phyloP scores from a whole-genome alignment of 2,329 filamentous ascomycete genomes.

The Myriosclerotinia duriaeana region DNA sequence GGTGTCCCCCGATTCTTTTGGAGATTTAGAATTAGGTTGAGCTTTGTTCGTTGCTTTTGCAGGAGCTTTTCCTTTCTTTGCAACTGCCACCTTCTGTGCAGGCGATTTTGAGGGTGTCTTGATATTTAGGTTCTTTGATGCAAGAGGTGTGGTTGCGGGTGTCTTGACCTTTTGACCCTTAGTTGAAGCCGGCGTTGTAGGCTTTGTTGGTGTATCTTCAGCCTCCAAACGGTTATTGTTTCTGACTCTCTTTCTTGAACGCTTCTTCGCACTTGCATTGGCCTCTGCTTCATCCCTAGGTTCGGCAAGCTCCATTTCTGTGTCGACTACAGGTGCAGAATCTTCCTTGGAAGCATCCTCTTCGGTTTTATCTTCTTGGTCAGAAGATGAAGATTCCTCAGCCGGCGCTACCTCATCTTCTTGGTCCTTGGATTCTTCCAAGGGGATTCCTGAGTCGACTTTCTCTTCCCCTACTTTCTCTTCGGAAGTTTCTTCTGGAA shows the following conservation, averaged over 20 bases:
- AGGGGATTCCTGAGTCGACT: background rate
- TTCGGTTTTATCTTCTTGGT: background rate
- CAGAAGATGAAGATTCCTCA: background rate
- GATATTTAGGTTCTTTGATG: background rate
- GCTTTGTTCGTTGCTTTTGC: background rate
- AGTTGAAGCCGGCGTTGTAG: slow-evolving; percentile 6
- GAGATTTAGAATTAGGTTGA: slow-evolving; percentile 21
- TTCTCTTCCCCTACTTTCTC: background rate
- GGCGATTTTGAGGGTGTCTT: slow-evolving; percentile 15
- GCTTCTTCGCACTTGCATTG: slow-evolving; percentile 24
- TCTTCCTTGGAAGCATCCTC: slow-evolving; percentile 1
- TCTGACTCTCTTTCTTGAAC: slow-evolving; percentile 31
- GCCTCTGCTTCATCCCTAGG: slow-evolving; percentile 16
- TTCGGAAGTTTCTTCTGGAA: background rate
- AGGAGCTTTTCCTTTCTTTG: background rate
- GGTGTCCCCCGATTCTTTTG: slow-evolving; percentile 25
- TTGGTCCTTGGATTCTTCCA: background rate
- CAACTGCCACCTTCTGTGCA: slow-evolving; percentile 1
- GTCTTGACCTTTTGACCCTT: slow-evolving; percentile 2
- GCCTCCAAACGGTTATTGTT: slow-evolving; percentile 32
- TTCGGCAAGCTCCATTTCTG: slow-evolving; percentile 6
- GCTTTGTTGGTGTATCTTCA: slow-evolving; percentile 14
- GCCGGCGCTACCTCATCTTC: background rate
- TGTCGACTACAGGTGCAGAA: background rate
- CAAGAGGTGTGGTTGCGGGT: slow-evolving; percentile 1